A percentile compares a stretch with the other conserved stretches of the same genome.
phyloP scores from a whole-genome alignment of 1,284 basidiomycete species.

The Pseudozyma sp. region DNA sequence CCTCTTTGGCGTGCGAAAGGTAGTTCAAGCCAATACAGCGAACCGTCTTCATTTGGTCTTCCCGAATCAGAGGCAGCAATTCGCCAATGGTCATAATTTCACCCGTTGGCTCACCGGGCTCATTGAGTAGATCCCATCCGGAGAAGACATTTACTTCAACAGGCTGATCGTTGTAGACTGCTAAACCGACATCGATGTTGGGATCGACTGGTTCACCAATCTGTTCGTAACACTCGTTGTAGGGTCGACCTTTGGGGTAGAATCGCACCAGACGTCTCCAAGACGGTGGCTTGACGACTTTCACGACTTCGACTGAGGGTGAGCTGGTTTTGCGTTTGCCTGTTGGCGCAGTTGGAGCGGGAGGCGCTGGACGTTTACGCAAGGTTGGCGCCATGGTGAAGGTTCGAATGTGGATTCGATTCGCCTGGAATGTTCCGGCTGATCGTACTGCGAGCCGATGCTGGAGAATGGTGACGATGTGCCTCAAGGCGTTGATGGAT shows the following conservation, averaged over 20 bases:
- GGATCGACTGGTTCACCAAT: constrained; percentile 81
- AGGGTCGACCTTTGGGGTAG: constrained; percentile 75
- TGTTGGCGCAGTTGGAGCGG: too few species aligned
- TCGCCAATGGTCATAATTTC: constrained; percentile 77
- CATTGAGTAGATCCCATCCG: constrained; percentile 75
- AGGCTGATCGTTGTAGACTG: constrained; percentile 70
- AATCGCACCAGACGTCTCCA: constrained; percentile 79
- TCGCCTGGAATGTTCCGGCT: too few species aligned
- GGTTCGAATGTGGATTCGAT: too few species aligned
- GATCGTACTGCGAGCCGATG: too few species aligned
- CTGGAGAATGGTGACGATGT: too few species aligned
- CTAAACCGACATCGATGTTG: constrained; percentile 74
- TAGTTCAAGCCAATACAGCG: constrained; percentile 85
- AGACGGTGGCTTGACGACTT: too few species aligned
- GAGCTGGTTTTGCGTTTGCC: too few species aligned
- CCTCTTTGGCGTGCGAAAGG: constrained; percentile 77
- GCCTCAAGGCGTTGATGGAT: too few species aligned
- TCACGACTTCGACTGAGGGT: too few species aligned
- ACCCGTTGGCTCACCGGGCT: constrained; percentile 74
- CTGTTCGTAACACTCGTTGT: constrained; percentile 73
- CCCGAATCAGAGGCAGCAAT: constrained; percentile 78
- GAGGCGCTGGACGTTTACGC: too few species aligned
- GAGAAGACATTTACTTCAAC: constrained; percentile 79
- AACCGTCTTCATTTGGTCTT: constrained; percentile 73
- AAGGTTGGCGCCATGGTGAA: too few species aligned